Evolutionary conservation across 2,329 filamentous ascomycete species (phyloP).

Genomic region (Hymenotorrendiella dingleyae): DNA sequence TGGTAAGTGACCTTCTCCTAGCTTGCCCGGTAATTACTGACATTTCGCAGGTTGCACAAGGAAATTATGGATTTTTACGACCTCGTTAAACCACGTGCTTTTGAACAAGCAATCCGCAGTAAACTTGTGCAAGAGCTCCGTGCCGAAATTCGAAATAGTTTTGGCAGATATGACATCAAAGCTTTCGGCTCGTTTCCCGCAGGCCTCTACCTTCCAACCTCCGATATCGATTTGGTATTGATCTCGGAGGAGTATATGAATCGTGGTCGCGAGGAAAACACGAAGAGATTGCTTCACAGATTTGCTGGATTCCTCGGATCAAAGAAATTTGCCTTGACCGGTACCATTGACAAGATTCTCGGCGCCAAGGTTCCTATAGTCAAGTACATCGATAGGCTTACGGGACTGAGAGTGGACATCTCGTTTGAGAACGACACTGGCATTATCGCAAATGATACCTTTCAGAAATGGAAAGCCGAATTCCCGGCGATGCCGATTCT

Average conservation of each 20-base stretch:
- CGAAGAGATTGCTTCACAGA: conserved; percentile 42
- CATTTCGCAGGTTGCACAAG: conserved; percentile 65
- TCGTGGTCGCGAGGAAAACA: background rate
- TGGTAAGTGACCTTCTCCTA: conserved; percentile 41
- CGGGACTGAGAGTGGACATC: conserved; percentile 80
- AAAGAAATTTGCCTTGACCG: conserved; percentile 49
- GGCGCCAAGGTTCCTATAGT: conserved; percentile 83
- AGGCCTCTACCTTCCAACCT: conserved; percentile 66
- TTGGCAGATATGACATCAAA: conserved; percentile 53
- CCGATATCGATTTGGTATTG: conserved; percentile 91
- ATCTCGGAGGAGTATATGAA: conserved; percentile 56
- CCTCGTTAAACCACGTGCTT: conserved; percentile 69
- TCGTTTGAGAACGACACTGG: conserved; percentile 92
- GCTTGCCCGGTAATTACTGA: conserved; percentile 14
- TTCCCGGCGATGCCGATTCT: conserved; percentile 84
- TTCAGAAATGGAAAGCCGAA: conserved; percentile 68
- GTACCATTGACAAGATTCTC: conserved; percentile 61
- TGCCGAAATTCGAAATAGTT: conserved; percentile 49
- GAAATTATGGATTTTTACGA: conserved; percentile 88
- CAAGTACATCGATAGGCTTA: conserved; percentile 77
- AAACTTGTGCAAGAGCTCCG: conserved; percentile 67
- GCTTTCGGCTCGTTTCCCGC: conserved; percentile 94
- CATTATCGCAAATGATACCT: conserved; percentile 72
- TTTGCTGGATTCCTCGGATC: conserved; percentile 54
- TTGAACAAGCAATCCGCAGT: conserved; percentile 69